Percentiles rank a stretch among this genome's conserved stretches.
phyloP scores from a whole-genome alignment of 2,329 filamentous ascomycete species.

The Tolypocladium pustulatum region DNA sequence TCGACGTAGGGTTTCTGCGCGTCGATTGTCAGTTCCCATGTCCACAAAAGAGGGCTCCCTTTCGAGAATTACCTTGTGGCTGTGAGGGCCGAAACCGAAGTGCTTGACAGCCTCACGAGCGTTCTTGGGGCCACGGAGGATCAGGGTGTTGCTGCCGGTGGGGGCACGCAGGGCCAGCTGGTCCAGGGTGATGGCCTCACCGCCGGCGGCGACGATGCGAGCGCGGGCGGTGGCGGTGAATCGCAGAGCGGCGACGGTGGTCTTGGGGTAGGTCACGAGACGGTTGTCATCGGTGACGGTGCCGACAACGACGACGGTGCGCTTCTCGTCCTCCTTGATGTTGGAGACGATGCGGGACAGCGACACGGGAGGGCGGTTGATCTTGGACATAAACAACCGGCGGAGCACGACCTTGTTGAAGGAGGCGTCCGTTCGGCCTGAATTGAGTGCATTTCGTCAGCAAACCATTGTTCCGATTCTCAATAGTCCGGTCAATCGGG shows the following conservation, averaged over 20 bases:
- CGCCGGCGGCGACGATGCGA: conserved; percentile 85
- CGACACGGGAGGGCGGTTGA: conserved; percentile 93
- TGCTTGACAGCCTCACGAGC: conserved; percentile 96
- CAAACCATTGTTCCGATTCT: neutral
- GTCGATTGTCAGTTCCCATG: neutral
- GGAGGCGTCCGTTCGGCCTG: conserved; percentile 87
- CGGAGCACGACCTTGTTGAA: conserved; percentile 99
- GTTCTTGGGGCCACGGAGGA: conserved; percentile 98
- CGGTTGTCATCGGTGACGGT: conserved; percentile 98
- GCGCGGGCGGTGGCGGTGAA: conserved; percentile 95
- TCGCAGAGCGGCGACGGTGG: conserved; percentile 85
- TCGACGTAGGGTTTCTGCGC: conserved; percentile 84
- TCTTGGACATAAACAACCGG: conserved; percentile 96
- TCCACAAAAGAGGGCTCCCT: neutral
- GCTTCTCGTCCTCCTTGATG: conserved; percentile 56
- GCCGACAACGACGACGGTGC: conserved; percentile 89
- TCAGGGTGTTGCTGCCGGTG: conserved; percentile 92
- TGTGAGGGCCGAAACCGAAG: conserved; percentile 97
- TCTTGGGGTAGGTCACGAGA: conserved; percentile 79
- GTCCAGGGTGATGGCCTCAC: conserved; percentile 91
- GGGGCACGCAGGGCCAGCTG: conserved; percentile 93
- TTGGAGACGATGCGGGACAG: conserved; percentile 79
- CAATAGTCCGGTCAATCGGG: neutral
- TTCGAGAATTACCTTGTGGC: conserved; percentile 65
- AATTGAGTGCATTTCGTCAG: neutral